phyloP scores from a whole-genome alignment of 2,329 filamentous ascomycete genomes.

The Ciborinia camelliae region DNA sequence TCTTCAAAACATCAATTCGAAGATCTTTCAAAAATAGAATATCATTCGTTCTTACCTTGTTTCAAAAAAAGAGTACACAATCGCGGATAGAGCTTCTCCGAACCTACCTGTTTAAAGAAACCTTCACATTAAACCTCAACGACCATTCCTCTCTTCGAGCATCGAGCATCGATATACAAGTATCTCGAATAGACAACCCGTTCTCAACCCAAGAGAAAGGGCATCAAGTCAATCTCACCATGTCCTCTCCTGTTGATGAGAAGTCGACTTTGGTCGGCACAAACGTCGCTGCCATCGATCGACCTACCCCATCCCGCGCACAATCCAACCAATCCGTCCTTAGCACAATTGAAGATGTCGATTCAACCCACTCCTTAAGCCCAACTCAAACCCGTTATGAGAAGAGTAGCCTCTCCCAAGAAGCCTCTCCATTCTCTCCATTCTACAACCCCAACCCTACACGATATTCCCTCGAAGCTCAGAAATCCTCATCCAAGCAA shows the following conservation, averaged over 20 bases:
- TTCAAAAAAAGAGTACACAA: constrained; percentile 3
- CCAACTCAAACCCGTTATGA: constrained; percentile 17
- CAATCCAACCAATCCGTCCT: constrained; percentile 37
- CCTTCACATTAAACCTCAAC: background rate
- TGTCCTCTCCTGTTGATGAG: constrained; percentile 22
- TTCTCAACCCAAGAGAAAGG: background rate
- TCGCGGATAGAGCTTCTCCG: background rate
- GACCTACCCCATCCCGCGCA: constrained; percentile 21
- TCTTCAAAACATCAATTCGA: background rate
- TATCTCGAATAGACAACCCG: background rate
- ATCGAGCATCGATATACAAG: background rate
- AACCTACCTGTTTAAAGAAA: background rate
- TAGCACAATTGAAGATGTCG: constrained; percentile 58
- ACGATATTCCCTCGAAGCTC: constrained; percentile 25
- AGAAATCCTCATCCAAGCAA: constrained; percentile 28
- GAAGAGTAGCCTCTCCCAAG: constrained; percentile 19
- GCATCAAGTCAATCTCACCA: background rate
- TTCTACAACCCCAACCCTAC: constrained; percentile 26
- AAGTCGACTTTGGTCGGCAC: constrained; percentile 17
- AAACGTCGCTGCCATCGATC: constrained; percentile 25
- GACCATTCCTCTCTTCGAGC: background rate
- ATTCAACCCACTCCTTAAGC: constrained; percentile 22
- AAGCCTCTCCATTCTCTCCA: constrained; percentile 25
- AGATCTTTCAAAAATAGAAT: constrained; percentile 1
- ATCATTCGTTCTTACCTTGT: constrained; percentile 5